Evolutionary conservation across 2,329 filamentous ascomycete species (phyloP), one percentile per base, ranked within the genome.

Genomic region (Stagonosporopsis cucurbitacearum): DNA sequence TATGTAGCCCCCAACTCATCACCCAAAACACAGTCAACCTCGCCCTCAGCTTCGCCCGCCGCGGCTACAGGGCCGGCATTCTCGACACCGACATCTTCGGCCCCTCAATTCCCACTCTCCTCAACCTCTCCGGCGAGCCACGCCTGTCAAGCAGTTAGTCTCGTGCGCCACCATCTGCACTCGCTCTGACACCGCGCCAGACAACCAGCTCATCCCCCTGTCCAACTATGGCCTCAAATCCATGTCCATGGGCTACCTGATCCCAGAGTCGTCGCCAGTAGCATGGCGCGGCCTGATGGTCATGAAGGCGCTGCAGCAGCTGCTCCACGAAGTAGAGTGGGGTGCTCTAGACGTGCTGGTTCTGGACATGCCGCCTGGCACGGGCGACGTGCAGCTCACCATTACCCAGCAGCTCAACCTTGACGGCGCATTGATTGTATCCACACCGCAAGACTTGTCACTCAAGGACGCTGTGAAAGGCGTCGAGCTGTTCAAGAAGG

Each of bases 241-340:
- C 50, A 99, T 99, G 95, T 97, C 93, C 0, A 98, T 99, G 91
- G 95, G 95, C 45, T 98, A 96, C 63, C 83, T 99, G 0, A 87
- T 96, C 1, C 86, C 85, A 19, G 88, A 92, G 62, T 84, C 87
- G 11, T 89, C 91, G 5, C 91, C 93, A 0, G 89, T 99, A 15
- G 93, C 95, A 28, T 99, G 95, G 95, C 87, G 95, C 47, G 95
- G 95, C 0, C 84, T 96, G 2, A 97, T 99, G 93, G 91, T 98
- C 13, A 96, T 96, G 83, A 99, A 98, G 72, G 95, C 95, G 0
- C 83, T 99, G 62, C 93, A 97, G 65, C 95, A 99, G 72, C 86
- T 99, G 5, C 84, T 99, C 7, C 94, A 97, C 73, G 92, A 96
- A 65, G 95, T 99, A 0, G 90, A 95, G 49, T 99, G 95, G 95